A percentile compares a stretch with the other conserved stretches of the same genome.
Conservation (phyloP, 176 grass and related monocot genomes). For the Dactylis glomerata region DNA sequence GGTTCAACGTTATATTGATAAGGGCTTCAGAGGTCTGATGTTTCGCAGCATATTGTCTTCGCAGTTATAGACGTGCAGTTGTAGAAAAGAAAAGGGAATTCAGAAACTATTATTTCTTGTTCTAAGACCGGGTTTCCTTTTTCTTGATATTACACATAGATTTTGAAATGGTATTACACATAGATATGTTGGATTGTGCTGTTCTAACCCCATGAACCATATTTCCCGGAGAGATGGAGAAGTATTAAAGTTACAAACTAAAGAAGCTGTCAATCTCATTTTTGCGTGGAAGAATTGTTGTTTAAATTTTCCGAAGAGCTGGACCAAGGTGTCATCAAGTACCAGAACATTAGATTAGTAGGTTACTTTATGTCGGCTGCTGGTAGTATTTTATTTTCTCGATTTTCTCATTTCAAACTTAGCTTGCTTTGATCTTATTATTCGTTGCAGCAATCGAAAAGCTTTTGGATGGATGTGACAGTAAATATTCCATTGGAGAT, state of each 20-base stretch:
- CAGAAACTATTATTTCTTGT: neutral
- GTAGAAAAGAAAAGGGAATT: neutral
- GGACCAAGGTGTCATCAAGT: neutral
- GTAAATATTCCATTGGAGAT: slow-evolving; percentile 82
- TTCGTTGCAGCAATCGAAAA: slow-evolving; percentile 67
- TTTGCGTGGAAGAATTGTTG: neutral
- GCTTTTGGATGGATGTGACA: slow-evolving; percentile 56
- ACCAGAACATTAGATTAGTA: neutral
- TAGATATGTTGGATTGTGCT: neutral
- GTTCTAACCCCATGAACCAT: neutral
- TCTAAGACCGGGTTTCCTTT: neutral
- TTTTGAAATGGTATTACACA: neutral
- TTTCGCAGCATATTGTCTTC: neutral
- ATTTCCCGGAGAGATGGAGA: neutral
- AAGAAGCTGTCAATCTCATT: neutral
- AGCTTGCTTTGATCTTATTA: neutral
- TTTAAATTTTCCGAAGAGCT: neutral
- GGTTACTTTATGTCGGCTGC: neutral
- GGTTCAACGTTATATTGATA: slow-evolving; percentile 66
- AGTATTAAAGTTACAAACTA: neutral
- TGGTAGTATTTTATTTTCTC: neutral
- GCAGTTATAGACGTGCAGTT: neutral
- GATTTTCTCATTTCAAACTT: neutral
- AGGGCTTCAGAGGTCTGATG: slow-evolving; percentile 73
- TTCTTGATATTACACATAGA: neutral